A percentile compares a stretch with the other conserved stretches of the same genome.
These are phyloP conservation scores for Lipomyces yamanashiensis DNA, from an alignment of 805 yeast genomes.

Conservation along the genomic window DNA sequence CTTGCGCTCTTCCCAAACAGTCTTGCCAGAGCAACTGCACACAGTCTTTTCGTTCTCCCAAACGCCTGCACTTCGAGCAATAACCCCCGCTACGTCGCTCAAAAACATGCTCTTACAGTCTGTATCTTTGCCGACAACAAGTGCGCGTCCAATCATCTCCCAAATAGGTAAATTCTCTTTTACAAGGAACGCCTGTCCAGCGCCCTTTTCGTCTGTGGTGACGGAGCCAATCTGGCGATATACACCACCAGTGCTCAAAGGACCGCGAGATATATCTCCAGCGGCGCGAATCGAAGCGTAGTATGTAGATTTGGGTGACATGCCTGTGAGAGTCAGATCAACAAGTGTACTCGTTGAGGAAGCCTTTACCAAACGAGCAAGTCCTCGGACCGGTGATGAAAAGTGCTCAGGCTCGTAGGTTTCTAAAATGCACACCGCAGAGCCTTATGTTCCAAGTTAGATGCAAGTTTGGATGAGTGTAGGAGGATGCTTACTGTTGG, in stretches of 20 bases:
- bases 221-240: conserved; percentile 53
- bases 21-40: conserved; percentile 93
- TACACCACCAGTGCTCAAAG: conserved; percentile 63
- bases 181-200: conserved; percentile 33
- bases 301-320: conserved; percentile 62
- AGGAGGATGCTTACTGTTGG: conserved; percentile 50
- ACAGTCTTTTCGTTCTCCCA: conserved; percentile 96
- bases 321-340: conserved; percentile 79
- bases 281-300: conserved; percentile 68
- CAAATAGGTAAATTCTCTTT: conserved; percentile 33
- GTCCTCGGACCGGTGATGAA: conserved; percentile 73
- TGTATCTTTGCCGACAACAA: conserved; percentile 53
- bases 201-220: conserved; percentile 22
- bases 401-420: conserved; percentile 58
- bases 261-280: conserved; percentile 80
- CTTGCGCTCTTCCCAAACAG: conserved; percentile 90
- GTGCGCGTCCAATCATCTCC: conserved; percentile 45
- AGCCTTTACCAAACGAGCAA: conserved; percentile 81
- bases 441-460: conserved; percentile 43
- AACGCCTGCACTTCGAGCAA: conserved; percentile 94
- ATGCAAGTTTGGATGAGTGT: not conserved
- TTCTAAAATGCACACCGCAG: conserved; percentile 90
- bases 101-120: conserved; percentile 40
- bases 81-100: conserved; percentile 67
- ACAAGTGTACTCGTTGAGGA: conserved; percentile 59